Conservation (phyloP, 169 alveolate species). For the Cryptosporidium viatorum region DNA sequence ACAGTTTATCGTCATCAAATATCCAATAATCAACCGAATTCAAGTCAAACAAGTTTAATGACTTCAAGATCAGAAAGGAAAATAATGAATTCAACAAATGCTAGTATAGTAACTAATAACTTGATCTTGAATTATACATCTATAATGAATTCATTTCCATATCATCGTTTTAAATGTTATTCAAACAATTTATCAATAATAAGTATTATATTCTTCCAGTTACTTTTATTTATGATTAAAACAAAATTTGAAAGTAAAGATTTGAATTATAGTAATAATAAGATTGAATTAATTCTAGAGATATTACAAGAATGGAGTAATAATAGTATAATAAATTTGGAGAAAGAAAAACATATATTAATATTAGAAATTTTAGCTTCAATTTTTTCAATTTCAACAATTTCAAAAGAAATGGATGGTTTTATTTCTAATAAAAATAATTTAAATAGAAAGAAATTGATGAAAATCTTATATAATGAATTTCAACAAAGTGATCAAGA, state of each 20-base stretch:
- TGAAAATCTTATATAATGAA: background rate
- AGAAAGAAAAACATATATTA: conserved; percentile 42
- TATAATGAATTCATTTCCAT: conserved; percentile 33
- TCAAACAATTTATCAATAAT: conserved; percentile 25
- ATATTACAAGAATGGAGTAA: conserved; percentile 34
- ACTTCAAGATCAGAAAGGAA: conserved; percentile 30
- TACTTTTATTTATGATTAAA: background rate
- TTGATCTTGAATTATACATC: conserved; percentile 8
- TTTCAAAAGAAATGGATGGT: conserved; percentile 11
- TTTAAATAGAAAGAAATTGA: conserved; percentile 20
- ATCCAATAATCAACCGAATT: background rate
- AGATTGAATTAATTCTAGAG: background rate
- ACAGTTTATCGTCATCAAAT: conserved; percentile 15
- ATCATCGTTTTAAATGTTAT: conserved; percentile 43
- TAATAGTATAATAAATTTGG: conserved; percentile 3
- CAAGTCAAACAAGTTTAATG: background rate
- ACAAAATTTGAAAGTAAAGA: background rate
- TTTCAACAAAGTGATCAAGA: conserved; percentile 61
- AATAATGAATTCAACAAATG: conserved; percentile 7
- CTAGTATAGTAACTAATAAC: conserved; percentile 1
- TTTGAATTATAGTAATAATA: background rate
- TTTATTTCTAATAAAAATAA: background rate
- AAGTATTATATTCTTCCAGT: conserved; percentile 39
- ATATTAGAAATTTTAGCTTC: conserved; percentile 22
- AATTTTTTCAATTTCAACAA: conserved; percentile 25